Base-by-base conservation (phyloP, 768 basidiomycete genomes). In the Leccinellum luteum region DNA sequence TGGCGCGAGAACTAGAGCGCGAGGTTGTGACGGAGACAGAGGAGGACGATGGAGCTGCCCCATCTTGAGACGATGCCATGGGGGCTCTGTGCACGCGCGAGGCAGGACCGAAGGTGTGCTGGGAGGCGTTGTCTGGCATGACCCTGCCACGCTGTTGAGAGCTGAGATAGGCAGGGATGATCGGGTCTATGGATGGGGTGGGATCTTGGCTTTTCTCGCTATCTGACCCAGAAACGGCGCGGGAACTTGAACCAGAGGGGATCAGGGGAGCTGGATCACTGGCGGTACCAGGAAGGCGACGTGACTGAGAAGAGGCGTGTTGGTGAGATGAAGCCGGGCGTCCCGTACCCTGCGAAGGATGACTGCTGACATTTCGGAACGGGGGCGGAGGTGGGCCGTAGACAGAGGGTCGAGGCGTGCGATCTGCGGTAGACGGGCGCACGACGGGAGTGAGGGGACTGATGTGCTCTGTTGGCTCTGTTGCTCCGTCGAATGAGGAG, bases 71-170 rank as follows among this genome's bases (percentile, higher is more conserved):
- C 45, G 57, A 31, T 43, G 68, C 60, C 60, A 61, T 60, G 47
- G 28, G 58, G 32, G 57, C 58, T 51, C 66, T 60, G 57, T 65
- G 64, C 34, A 59, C 35, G 55, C 68, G 61, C 45, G 76, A 77
- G 12, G 78, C 78, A 51, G 67, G 72, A 54, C 79, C 84, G 56
- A 81, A 81, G 1, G 81, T 82, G 61, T 80, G 74, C 56, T 74
- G 76, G 14, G 81, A 84, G 28, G 76, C 75, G 8, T 76, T 72
- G 66, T 84, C 81, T 7, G 73, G 51, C 52, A 69, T 55, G 64
- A 73, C 56, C 31, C 56, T 63, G 59, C 51, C 61, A 71, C 55
- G 69, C 51, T 43, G 71, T 48, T 41, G 71, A 52, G 60, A 30
- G 41, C 45, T 54, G 48, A 34, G 58, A 53, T 49, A 56, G 50